Conservation (phyloP, 225 moss, liverwort and hornwort genomes). For the Pseudisothecium myosuroides region DNA sequence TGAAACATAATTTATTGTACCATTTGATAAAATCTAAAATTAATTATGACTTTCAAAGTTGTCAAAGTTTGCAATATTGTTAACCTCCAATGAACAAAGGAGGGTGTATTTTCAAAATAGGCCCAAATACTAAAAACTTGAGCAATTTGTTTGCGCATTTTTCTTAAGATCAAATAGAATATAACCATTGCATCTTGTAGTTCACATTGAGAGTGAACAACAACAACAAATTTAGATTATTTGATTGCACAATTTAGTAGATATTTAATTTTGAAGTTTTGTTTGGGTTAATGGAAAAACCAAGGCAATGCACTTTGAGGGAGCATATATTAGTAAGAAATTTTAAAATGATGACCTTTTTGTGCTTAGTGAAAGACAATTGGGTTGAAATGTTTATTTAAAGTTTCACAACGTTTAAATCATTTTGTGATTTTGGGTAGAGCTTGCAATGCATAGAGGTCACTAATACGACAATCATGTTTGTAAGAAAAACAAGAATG, state of each 20-base stretch:
- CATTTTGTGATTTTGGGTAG: not conserved
- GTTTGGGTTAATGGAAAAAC: not conserved
- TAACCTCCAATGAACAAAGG: accelerated
- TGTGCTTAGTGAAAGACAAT: not conserved
- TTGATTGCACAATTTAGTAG: not conserved
- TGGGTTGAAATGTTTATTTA: not conserved
- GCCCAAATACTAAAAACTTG: not conserved
- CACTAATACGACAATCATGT: not conserved
- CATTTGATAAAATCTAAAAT: not conserved
- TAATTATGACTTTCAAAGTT: not conserved
- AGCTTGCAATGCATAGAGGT: not conserved
- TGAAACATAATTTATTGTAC: accelerated
- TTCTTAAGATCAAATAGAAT: accelerated
- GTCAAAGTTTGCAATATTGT: not conserved
- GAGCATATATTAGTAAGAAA: not conserved
- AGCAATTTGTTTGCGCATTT: not conserved
- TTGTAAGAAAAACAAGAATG: not conserved
- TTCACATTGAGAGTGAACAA: not conserved
- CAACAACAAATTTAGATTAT: not conserved
- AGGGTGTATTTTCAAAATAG: not conserved
- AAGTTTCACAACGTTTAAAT: not conserved
- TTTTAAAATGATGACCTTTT: not conserved
- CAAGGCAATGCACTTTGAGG: accelerated
- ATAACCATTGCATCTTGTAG: not conserved
- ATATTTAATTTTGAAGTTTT: too few species aligned